Percentiles rank a stretch among this genome's conserved stretches.
These are phyloP conservation scores for Claviceps arundinis DNA, from an alignment of 2,329 filamentous ascomycete genomes.

Conservation along the genomic window DNA sequence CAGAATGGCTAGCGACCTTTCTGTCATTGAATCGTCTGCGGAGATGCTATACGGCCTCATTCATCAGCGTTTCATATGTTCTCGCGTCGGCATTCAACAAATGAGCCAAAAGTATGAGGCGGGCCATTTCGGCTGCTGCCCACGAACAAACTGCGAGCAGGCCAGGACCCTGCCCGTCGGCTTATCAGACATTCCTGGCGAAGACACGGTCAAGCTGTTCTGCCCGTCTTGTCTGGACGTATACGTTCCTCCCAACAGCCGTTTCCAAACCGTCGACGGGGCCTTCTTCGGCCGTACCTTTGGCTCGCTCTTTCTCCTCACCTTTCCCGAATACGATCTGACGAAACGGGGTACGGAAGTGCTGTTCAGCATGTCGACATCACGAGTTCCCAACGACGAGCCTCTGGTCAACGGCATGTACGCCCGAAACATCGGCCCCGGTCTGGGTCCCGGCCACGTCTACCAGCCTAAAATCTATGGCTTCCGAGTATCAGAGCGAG, in stretches of 20 bases:
- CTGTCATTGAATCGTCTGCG: slow-evolving; percentile 92
- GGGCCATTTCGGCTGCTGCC: slow-evolving; percentile 89
- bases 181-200: slow-evolving; percentile 83
- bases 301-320: slow-evolving; percentile 93
- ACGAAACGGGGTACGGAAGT: slow-evolving; percentile 54
- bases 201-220: slow-evolving; percentile 97
- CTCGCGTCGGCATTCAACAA: slow-evolving; percentile 87
- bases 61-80: slow-evolving; percentile 97
- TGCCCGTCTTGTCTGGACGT: slow-evolving; percentile 94
- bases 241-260: slow-evolving; percentile 92
- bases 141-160: slow-evolving; percentile 83
- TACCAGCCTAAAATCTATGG: slow-evolving; percentile 96
- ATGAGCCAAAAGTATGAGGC: slow-evolving; percentile 99
- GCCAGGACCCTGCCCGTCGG: slow-evolving; percentile 88
- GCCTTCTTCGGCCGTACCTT: slow-evolving; percentile 98
- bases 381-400: slow-evolving; percentile 28
- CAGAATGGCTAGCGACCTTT: slow-evolving; percentile 82
- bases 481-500: slow-evolving; percentile 84
- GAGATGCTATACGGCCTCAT: slow-evolving; percentile 97
- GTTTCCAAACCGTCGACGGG: slow-evolving; percentile 93
- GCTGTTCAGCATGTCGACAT: slow-evolving; percentile 25
- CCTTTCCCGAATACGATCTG: slow-evolving; percentile 90
- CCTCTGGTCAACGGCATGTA: slow-evolving; percentile 72
- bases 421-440: slow-evolving; percentile 75
- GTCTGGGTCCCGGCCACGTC: slow-evolving; percentile 67